These are phyloP conservation scores for Chondrus crispus DNA, from an alignment of 23 red algal species.

Conservation along the genomic window DNA sequence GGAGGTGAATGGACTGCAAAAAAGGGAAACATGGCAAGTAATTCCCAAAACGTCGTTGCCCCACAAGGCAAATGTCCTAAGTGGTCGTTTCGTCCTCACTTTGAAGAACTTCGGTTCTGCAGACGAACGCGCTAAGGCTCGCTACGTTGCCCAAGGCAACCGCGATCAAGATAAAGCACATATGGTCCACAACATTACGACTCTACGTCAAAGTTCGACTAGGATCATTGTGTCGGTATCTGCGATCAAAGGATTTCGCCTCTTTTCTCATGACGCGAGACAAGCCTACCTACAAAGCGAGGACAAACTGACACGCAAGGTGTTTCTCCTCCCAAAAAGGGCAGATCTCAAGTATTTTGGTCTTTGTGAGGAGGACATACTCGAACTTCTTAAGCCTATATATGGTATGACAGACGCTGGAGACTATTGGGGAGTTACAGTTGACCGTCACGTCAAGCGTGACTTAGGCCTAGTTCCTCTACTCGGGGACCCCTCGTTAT, in stretches of 20 bases:
- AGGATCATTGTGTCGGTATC: neutral
- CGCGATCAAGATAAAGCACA: neutral
- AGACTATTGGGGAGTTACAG: slow-evolving; percentile 24
- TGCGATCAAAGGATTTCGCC: neutral
- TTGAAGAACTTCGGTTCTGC: neutral
- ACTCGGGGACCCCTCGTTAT: slow-evolving; percentile 7
- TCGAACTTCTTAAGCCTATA: neutral
- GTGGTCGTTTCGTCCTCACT: neutral
- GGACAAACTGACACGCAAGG: neutral
- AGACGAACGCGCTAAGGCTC: neutral
- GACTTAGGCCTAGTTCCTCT: neutral
- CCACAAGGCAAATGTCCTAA: neutral
- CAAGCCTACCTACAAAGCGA: neutral
- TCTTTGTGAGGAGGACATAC: neutral
- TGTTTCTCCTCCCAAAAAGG: neutral
- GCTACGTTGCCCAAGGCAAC: slow-evolving; percentile 12
- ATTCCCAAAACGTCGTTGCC: neutral
- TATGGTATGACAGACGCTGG: slow-evolving; percentile 26
- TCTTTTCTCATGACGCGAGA: neutral
- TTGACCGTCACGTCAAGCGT: neutral
- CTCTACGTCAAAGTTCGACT: neutral
- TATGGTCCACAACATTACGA: neutral
- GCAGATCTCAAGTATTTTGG: neutral
- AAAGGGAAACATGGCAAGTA: neutral
- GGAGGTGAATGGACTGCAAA: neutral